Percentiles rank a stretch among this genome's conserved stretches.
These are phyloP conservation scores for Anaeramoeba flamelloides DNA, from an alignment of 78 protist genomes.

Conservation along the genomic window DNA sequence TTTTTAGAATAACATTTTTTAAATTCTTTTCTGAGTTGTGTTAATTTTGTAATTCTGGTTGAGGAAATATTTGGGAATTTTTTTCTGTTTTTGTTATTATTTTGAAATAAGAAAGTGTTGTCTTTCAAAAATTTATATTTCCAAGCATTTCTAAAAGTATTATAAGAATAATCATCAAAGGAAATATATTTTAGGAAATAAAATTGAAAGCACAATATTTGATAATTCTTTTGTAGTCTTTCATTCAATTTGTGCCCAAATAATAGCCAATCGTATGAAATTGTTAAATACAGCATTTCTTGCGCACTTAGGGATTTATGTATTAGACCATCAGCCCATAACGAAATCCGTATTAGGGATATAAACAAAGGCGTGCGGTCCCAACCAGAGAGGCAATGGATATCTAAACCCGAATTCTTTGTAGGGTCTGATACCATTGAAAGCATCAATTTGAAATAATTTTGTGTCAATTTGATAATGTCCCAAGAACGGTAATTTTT, in stretches of 20 bases:
- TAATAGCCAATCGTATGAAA: not conserved
- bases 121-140: too few species aligned
- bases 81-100: too few species aligned
- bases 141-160: too few species aligned
- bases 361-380: not conserved
- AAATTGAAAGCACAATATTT: not conserved
- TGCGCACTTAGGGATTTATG: not conserved
- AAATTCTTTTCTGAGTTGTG: too few species aligned
- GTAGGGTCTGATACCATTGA: not conserved
- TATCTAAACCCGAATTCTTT: not conserved
- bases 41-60: too few species aligned
- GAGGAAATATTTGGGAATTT: too few species aligned
- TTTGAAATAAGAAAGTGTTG: too few species aligned
- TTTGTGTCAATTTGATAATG: not conserved
- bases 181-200: not conserved
- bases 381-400: not conserved
- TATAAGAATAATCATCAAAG: too few species aligned
- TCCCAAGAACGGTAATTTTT: not conserved
- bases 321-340: not conserved
- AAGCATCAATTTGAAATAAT: not conserved
- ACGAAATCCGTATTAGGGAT: not conserved
- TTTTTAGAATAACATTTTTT: too few species aligned
- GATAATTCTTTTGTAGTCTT: not conserved
- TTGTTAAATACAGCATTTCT: not conserved
- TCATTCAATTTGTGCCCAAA: not conserved